Conservation (phyloP, 108 stramenopile genomes). For the Cyclostephanos tholiformis region DNA sequence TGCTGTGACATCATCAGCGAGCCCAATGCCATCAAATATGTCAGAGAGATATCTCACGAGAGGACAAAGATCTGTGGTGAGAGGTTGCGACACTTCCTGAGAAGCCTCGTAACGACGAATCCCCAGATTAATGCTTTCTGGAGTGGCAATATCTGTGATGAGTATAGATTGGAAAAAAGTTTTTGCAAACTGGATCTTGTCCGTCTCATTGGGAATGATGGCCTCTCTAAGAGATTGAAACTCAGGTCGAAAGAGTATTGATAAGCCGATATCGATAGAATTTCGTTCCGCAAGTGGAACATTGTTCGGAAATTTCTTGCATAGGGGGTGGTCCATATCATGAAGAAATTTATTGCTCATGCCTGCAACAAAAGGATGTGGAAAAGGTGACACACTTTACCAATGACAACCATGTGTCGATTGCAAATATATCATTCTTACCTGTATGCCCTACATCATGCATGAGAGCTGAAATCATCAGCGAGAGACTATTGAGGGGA, state of each 20-base stretch:
- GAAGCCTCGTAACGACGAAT: constrained; percentile 24
- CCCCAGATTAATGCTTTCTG: constrained; percentile 26
- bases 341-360: constrained; percentile 31
- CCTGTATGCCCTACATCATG: constrained; percentile 59
- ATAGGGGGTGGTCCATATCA: constrained; percentile 21
- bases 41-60: constrained; percentile 16
- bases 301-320: constrained; percentile 9
- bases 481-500: constrained; percentile 41
- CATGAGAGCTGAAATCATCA: constrained; percentile 49
- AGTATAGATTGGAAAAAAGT: constrained; percentile 31
- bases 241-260: constrained; percentile 29
- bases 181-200: constrained; percentile 26
- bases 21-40: constrained; percentile 3
- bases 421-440: background rate
- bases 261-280: constrained; percentile 43
- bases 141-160: constrained; percentile 43
- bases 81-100: background rate
- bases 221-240: constrained; percentile 22
- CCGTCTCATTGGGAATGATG: constrained; percentile 25
- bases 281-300: constrained; percentile 40
- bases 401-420: background rate
- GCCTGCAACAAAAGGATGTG: background rate
- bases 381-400: no score
- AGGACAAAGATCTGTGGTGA: constrained; percentile 28
- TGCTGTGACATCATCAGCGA: constrained; percentile 13